Base-by-base conservation (phyloP, 2,329 filamentous ascomycete genomes). In the Elsinoe batatas region DNA sequence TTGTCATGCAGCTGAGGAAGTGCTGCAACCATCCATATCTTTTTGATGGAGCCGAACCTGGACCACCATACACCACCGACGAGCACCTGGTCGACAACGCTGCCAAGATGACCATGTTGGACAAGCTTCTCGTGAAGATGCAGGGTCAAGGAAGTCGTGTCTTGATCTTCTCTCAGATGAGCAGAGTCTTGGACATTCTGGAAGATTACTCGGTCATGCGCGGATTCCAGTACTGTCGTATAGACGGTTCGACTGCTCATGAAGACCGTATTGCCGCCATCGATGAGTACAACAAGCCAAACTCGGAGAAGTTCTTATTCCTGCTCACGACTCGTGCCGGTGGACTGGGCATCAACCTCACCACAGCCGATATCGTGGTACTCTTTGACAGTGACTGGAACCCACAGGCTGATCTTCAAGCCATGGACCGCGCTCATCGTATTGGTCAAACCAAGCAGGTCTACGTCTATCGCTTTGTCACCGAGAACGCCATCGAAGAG, bases 121-220 rank as follows among this genome's bases (percentile, higher is more conserved):
- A 98, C 75, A 95, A 89, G 72, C 81, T 98, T 10, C 77, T 98
- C 49, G 84, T 80, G 64, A 83, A 91, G 46, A 82, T 98, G 74
- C 79, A 91, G 70, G 81, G 80, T 46, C 86, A 95, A 67, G 93
- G 90, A 40, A 97, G 91, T 67, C 82, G 93, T 61, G 90, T 98
- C n/a, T 80, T 98, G 56, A 97, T 98, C 64, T 98, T 98, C 74
- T 98, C 93, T 0, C 93, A 98, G 67, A 98, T 98, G 93, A 96
- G 91, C 66, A 88, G 93, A 79, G 79, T 96, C 37, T 76, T 98
- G 40, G 93, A 98, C 67, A 98, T 98, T 54, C 79, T 98, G 13
- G 93, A 98, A 68, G 93, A 98, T 69, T 98, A 98, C 71, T 97
- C 91, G 61, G 90, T 97, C 43, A 95, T 98, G 77, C 82, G 91